phyloP scores from a whole-genome alignment of 345 rosid species.

The Crucihimalaya himalaica region DNA sequence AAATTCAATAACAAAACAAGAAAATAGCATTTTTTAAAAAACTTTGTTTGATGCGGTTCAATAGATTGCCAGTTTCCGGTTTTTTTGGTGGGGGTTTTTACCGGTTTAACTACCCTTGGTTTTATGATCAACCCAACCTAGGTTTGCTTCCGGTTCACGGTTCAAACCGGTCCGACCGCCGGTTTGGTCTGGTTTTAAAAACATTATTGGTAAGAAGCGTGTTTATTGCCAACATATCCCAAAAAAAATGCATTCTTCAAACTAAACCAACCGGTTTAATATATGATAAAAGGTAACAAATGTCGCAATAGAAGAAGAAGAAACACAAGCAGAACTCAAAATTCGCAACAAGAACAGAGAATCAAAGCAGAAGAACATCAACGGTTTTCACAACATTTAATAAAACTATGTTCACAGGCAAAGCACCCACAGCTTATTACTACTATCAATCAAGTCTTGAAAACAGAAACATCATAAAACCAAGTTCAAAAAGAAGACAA shows the following conservation, averaged over 20 bases:
- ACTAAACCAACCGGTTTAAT: not conserved
- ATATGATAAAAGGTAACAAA: not conserved
- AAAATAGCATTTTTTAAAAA: too few relatives aligned
- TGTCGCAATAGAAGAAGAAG: not conserved
- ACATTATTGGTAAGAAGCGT: not conserved
- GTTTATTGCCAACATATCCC: not conserved
- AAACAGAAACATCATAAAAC: constrained; percentile 11
- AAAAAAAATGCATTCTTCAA: not conserved
- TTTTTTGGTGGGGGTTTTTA: too few relatives aligned
- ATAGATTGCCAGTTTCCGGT: too few relatives aligned
- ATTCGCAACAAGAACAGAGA: not conserved
- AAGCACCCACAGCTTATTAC: not conserved
- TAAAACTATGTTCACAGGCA: not conserved
- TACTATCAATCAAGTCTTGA: not conserved
- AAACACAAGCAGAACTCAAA: not conserved
- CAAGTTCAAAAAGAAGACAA: not conserved
- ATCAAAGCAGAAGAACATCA: not conserved
- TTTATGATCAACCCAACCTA: too few relatives aligned
- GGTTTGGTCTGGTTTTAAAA: too few relatives aligned
- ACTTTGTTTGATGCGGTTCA: too few relatives aligned
- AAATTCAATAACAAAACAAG: too few relatives aligned
- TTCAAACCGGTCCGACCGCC: too few relatives aligned
- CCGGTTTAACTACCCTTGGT: too few relatives aligned
- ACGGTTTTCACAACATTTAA: not conserved
- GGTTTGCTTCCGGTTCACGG: too few relatives aligned